These are phyloP conservation scores for Cordia subcordata DNA, from an alignment of 257 asterid genomes.

Conservation along the genomic window DNA sequence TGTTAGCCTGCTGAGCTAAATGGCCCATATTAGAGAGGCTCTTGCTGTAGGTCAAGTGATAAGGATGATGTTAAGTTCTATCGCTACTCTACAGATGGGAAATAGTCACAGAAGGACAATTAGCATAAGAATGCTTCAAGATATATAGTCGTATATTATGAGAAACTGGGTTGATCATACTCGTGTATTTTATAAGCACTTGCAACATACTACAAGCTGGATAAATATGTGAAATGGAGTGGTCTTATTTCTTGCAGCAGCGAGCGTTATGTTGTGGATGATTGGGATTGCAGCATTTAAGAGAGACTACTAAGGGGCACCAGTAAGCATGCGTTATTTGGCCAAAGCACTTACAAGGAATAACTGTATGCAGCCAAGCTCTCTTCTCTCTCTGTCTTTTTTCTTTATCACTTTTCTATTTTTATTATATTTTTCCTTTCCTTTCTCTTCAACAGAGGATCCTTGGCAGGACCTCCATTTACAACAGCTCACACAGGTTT, in stretches of 20 bases:
- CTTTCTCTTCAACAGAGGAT: not conserved
- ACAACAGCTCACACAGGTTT: not conserved
- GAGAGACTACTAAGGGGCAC: constrained; percentile 4
- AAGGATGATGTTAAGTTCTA: not conserved
- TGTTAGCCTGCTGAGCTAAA: not conserved
- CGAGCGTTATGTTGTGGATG: constrained; percentile 35
- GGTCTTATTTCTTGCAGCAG: constrained; percentile 30
- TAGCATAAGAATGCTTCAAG: not conserved
- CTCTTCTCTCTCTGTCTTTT: not conserved
- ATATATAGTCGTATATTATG: no score
- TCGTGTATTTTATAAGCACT: no score
- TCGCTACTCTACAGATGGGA: not conserved
- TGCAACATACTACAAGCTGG: not conserved
- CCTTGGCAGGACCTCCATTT: not conserved
- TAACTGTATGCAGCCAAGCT: not conserved
- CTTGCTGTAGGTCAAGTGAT: not conserved
- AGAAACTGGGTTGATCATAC: no score
- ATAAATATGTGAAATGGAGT: not conserved
- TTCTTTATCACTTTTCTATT: no score
- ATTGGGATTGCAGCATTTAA: constrained; percentile 5
- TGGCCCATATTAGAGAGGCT: not conserved
- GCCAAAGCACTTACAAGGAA: constrained; percentile 6
- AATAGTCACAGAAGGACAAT: not conserved
- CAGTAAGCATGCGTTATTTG: not conserved
- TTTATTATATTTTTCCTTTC: no score